These are phyloP conservation scores for Ceratobasidium sp. DNA, from an alignment of 1,284 basidiomycete species.

Conservation along the genomic window DNA sequence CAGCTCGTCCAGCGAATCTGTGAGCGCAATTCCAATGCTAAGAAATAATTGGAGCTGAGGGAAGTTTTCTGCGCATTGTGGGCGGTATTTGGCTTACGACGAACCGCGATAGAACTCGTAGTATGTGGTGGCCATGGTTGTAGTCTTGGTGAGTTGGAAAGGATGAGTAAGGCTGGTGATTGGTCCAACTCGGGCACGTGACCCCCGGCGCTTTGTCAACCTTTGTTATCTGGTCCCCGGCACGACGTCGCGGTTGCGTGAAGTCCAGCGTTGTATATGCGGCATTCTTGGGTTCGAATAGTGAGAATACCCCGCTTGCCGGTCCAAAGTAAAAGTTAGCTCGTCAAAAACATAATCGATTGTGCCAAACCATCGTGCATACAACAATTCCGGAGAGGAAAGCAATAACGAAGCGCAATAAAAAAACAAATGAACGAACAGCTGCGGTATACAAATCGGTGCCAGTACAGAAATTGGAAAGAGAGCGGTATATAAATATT, in stretches of 20 bases:
- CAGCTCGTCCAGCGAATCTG: conserved; percentile 98
- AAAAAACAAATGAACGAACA: conserved; percentile 19
- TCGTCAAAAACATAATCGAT: background rate
- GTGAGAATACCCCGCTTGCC: background rate
- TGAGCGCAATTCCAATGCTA: conserved; percentile 96
- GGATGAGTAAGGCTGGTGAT: conserved; percentile 20
- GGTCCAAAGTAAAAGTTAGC: background rate
- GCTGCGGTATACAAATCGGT: background rate
- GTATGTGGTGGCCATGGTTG: conserved; percentile 65
- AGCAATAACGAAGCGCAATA: background rate
- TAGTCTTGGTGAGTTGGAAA: conserved; percentile 48
- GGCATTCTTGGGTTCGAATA: background rate
- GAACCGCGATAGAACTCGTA: conserved; percentile 93
- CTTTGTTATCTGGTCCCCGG: background rate
- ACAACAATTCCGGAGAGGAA: background rate
- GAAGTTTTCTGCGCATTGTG: background rate
- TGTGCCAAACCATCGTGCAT: background rate
- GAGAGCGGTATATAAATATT: background rate
- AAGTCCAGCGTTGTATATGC: background rate
- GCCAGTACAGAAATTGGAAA: background rate
- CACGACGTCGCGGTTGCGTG: background rate
- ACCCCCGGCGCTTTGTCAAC: background rate
- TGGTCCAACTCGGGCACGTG: background rate
- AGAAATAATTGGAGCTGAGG: background rate
- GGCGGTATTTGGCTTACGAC: conserved; percentile 69